phyloP scores from a whole-genome alignment of 768 basidiomycete genomes.

The Termitomyces sp. region DNA sequence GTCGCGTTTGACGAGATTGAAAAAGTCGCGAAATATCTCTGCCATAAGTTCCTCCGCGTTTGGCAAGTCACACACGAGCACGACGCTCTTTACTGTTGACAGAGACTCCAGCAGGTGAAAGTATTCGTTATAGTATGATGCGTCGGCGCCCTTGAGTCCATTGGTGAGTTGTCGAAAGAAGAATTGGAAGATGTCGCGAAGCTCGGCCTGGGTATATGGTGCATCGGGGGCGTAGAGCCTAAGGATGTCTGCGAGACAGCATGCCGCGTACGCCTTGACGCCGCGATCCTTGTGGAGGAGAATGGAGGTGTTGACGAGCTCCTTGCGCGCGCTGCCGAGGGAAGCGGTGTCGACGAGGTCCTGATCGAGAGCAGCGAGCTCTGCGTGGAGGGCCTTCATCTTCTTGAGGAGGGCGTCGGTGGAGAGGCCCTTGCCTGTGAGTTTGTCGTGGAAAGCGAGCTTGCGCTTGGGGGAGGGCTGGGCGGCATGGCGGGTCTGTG shows the following conservation, averaged over 20 bases:
- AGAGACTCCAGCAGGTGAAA: constrained; percentile 93
- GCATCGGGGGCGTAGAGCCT: constrained; percentile 95
- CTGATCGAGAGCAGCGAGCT: constrained; percentile 84
- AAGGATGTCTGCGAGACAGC: constrained; percentile 92
- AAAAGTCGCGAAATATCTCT: constrained; percentile 82
- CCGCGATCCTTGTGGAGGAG: constrained; percentile 94
- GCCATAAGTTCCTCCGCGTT: constrained; percentile 81
- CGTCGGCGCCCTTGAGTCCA: constrained; percentile 73
- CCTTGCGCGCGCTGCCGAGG: constrained; percentile 66
- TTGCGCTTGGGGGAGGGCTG: constrained; percentile 54
- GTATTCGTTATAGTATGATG: constrained; percentile 89
- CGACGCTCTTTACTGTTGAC: constrained; percentile 92
- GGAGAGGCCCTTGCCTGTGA: constrained; percentile 70
- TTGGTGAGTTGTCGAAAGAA: constrained; percentile 83
- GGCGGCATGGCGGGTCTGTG: constrained; percentile 64
- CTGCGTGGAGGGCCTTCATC: constrained; percentile 72
- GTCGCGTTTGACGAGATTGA: constrained; percentile 73
- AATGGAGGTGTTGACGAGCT: constrained; percentile 76
- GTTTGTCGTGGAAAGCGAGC: constrained; percentile 79
- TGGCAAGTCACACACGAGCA: constrained; percentile 89
- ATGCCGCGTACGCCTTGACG: constrained; percentile 92
- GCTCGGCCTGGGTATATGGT: constrained; percentile 85
- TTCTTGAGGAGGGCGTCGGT: constrained; percentile 87
- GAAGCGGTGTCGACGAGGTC: constrained; percentile 78
- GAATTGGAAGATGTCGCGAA: constrained; percentile 96